Evolutionary conservation across 345 rosid species (phyloP), one percentile per base, ranked within the genome.

Genomic region (Corchorus capsularis): DNA sequence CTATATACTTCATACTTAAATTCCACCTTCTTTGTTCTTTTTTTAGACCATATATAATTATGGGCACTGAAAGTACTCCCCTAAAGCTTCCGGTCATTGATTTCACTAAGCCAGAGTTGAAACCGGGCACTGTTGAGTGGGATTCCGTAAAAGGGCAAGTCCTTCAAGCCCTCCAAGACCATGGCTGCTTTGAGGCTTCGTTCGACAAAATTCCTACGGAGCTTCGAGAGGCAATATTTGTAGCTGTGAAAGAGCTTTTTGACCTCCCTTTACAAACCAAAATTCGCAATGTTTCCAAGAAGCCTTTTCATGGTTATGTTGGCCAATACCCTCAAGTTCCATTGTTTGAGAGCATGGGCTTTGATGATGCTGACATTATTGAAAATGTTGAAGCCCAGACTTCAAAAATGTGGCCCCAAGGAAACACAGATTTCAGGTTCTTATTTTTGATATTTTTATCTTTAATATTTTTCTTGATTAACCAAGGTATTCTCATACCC

Each of bases 181-280:
- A 82, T 41, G 94, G 97, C n/a, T 88, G 89, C 75, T 92, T 92
- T 20, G 94, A 92, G 78, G 97, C 91, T 1, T 71, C 45, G 46
- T 90, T 87, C 69, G 50, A 87, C 65, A 79, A 20, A 57, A 72
- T 85, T 72, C 85, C 94, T 5, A 1, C 70, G 8, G 86, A 85
- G 14, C 75, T 79, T 41, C 69, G 82, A 19, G 77, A 80, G 65
- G 76, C 78, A 2, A 52, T 86, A 37, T 83, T 88, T 32, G 69
- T 43, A 14, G 74, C 82, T 6, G 45, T 90, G 39, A 72, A 83
- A 61, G 94, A 87, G 75, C 86, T 90, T 74, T 92, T 92, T 73
- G 74, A 84, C 68, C 87, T 92, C n/a, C 91, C 97, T 5, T 72
- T 90, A 55, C 79, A 82, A 35, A 84, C 82, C 68, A 90, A 92